Evolutionary conservation across 176 grass and related monocot species (phyloP).

Genomic region (Oropetium thomaeum): DNA sequence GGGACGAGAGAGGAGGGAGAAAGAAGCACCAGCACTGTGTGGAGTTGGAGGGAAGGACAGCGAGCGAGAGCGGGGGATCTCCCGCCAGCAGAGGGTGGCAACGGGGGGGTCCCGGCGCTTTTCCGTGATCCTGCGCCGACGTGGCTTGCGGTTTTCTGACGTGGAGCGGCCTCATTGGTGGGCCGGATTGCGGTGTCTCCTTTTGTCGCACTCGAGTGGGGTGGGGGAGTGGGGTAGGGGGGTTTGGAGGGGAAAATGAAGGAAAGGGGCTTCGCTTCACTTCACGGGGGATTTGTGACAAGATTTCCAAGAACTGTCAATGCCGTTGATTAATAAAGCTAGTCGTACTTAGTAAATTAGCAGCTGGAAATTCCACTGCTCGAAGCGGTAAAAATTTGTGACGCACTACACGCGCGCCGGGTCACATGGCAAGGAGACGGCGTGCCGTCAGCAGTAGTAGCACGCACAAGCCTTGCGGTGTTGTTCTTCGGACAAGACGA

Average conservation of each 20-base stretch:
- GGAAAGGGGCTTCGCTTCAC: neutral
- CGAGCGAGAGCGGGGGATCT: neutral
- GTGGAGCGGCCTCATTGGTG: slow-evolving; percentile 24
- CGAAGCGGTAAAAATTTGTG: too few relatives aligned
- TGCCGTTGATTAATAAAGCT: too few relatives aligned
- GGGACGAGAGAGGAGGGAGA: neutral
- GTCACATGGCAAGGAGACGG: too few relatives aligned
- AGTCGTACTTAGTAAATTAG: too few relatives aligned
- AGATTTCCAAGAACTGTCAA: too few relatives aligned
- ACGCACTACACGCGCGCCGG: too few relatives aligned
- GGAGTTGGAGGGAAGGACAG: too few relatives aligned
- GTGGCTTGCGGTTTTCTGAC: neutral
- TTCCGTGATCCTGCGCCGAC: slow-evolving; percentile 32
- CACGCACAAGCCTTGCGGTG: too few relatives aligned
- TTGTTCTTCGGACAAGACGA: too few relatives aligned
- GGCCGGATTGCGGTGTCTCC: slow-evolving; percentile 46
- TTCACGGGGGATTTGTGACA: slow-evolving; percentile 58
- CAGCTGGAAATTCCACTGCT: too few relatives aligned
- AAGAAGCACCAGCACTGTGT: too few relatives aligned
- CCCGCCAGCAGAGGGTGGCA: neutral
- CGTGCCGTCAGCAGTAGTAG: too few relatives aligned
- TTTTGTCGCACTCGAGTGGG: slow-evolving; percentile 3
- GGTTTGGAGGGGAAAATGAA: neutral
- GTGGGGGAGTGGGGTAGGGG: neutral
- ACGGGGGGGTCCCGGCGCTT: slow-evolving; percentile 14